Evolutionary conservation across 2,329 filamentous ascomycete species (phyloP).

Genomic region (Zymoseptoria tritici): DNA sequence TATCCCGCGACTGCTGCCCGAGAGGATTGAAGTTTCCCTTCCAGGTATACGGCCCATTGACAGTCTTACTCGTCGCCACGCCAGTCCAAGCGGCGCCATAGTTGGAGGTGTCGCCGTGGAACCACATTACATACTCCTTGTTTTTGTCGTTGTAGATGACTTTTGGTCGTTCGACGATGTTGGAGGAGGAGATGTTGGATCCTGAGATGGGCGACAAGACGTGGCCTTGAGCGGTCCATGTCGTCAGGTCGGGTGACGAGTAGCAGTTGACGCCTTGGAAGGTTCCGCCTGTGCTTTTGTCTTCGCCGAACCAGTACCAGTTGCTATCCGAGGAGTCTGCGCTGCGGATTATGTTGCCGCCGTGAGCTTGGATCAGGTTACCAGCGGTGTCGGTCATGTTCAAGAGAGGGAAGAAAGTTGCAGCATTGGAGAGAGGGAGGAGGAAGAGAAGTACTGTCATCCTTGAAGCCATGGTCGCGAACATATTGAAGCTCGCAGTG

Average conservation of each 20-base stretch:
- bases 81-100: constrained; percentile 60
- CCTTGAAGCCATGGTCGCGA: neutral
- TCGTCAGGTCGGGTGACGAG: constrained; percentile 53
- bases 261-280: constrained; percentile 65
- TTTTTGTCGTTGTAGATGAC: constrained; percentile 61
- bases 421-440: constrained; percentile 4
- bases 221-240: constrained; percentile 56
- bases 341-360: constrained; percentile 55
- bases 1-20: constrained; percentile 49
- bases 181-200: constrained; percentile 32
- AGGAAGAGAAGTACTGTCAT: constrained; percentile 5
- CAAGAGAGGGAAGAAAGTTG: constrained; percentile 21
- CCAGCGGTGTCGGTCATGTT: constrained; percentile 31
- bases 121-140: constrained; percentile 58
- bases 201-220: constrained; percentile 46
- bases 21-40: constrained; percentile 41
- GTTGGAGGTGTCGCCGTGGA: constrained; percentile 57
- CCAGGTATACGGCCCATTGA: constrained; percentile 56
- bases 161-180: constrained; percentile 61
- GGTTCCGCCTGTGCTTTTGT: constrained; percentile 44
- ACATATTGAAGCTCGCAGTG: too few relatives aligned
- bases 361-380: constrained; percentile 59
- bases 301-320: constrained; percentile 64
- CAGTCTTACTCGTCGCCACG: constrained; percentile 51
- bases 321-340: constrained; percentile 34